Evolutionary conservation across 306 rosid species (phyloP), one percentile per base, ranked within the genome.

Genomic region (Cercis canadensis): DNA sequence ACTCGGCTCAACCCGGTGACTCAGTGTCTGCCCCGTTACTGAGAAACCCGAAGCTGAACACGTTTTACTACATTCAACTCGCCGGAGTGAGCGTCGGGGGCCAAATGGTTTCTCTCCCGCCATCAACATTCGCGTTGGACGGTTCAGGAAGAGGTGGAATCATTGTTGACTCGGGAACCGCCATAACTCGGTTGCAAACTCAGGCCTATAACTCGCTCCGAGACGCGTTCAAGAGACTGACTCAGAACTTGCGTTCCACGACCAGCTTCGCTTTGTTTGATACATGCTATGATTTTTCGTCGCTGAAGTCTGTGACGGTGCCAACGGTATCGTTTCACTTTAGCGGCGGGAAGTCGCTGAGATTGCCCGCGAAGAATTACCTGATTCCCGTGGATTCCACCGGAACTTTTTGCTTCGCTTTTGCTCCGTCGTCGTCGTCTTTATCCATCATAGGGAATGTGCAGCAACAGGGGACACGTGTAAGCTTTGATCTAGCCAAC

Each of bases 401-500:
- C 18, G 99, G 97, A 0, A 87, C 86, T 0, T 94, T 54, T 33
- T 94, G 99, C 43, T 91, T 94, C 31, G 99, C 97, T 2, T 94
- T 94, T 51, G 97, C 99, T 9, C 91, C 99, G 4, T 82, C 98
- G 79, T 2, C 88, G 75, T 79, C 92, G 73, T 1, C 84, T 1
- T 0, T 84, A 54, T 87, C 99, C 0, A 94, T 94, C 21, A 83
- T 94, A 5, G 97, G 99, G 7, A 94, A 91, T 14, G 89, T 94
- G 2, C 99, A 94, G 85, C 99, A 94, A 39, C 99, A 94, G 15
- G 99, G 97, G 84, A 94, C 87, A 73, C 99, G 99, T 87, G 99
- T 94, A 88, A 87, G 74, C 53, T 87, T 73, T 8, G 95, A 94
- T 75, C 73, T 89, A 18, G 87, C 82, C 0, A 86, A 86, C 31